Conservation (phyloP, 805 yeast genomes). For the Kodamaea kaohsiungensis region DNA sequence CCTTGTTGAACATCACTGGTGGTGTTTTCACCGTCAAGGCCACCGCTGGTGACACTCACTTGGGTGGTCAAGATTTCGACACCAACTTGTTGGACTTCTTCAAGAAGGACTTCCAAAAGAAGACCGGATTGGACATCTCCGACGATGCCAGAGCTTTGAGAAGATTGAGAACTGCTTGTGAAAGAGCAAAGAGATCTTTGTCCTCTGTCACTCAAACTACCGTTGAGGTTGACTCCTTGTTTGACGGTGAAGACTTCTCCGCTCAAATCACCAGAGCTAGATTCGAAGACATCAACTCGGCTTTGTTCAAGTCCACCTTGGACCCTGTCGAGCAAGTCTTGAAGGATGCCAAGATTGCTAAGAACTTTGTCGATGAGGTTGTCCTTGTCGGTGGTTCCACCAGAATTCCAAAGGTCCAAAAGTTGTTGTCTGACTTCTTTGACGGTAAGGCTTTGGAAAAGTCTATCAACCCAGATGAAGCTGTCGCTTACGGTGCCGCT, state of each 20-base stretch:
- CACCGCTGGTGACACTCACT: slow-evolving; percentile 61
- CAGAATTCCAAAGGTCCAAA: slow-evolving; percentile 53
- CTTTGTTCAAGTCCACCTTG: slow-evolving; percentile 51
- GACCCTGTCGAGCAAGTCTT: slow-evolving; percentile 52
- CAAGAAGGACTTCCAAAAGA: slow-evolving; percentile 48
- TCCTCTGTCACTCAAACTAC: slow-evolving; percentile 52
- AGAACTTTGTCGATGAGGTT: slow-evolving; percentile 46
- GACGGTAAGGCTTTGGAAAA: slow-evolving; percentile 52
- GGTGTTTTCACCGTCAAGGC: slow-evolving; percentile 97
- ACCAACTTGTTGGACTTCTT: slow-evolving; percentile 50
- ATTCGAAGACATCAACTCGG: slow-evolving; percentile 51
- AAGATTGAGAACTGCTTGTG: slow-evolving; percentile 54
- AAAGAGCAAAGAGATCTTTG: slow-evolving; percentile 53
- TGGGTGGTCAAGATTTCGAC: slow-evolving; percentile 55
- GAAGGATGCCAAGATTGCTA: slow-evolving; percentile 46
- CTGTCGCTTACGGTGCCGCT: slow-evolving; percentile 54
- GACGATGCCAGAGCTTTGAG: slow-evolving; percentile 50
- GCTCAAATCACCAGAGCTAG: slow-evolving; percentile 53
- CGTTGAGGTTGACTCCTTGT: slow-evolving; percentile 50
- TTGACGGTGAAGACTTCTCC: slow-evolving; percentile 51
- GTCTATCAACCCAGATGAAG: slow-evolving; percentile 53
- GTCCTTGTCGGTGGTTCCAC: slow-evolving; percentile 54
- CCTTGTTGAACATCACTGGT: slow-evolving; percentile 86
- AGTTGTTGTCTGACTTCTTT: slow-evolving; percentile 51
- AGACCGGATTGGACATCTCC: slow-evolving; percentile 48